Evolutionary conservation across 495 filamentous ascomycete species (phyloP).

Genomic region (Daldinia vernicosa): DNA sequence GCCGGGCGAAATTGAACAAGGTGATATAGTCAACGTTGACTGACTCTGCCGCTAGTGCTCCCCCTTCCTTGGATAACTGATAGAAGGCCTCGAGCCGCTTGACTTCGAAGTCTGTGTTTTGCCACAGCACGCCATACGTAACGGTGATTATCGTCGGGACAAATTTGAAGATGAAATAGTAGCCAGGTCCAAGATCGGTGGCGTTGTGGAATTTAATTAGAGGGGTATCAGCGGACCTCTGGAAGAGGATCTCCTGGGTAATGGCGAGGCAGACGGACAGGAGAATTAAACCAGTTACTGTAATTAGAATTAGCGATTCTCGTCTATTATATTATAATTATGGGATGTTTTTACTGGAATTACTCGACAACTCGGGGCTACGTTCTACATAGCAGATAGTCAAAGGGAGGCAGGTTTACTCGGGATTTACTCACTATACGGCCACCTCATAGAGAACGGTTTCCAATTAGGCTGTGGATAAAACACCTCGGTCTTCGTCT

Average conservation of each 20-base stretch:
- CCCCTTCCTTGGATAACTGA: slow-evolving; percentile 71
- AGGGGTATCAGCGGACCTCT: slow-evolving; percentile 56
- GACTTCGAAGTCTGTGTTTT: slow-evolving; percentile 77
- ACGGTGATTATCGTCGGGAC: slow-evolving; percentile 74
- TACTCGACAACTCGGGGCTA: background rate
- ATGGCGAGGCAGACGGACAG: slow-evolving; percentile 65
- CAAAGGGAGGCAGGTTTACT: background rate
- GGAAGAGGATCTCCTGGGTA: slow-evolving; percentile 68
- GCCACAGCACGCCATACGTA: slow-evolving; percentile 77
- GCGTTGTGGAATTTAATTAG: slow-evolving; percentile 63
- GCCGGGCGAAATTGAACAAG: slow-evolving; percentile 68
- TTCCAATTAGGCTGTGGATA: slow-evolving; percentile 75
- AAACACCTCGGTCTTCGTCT: slow-evolving; percentile 54
- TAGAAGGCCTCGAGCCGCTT: slow-evolving; percentile 79
- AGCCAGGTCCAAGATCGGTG: slow-evolving; percentile 56
- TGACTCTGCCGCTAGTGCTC: slow-evolving; percentile 70
- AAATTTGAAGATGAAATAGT: slow-evolving; percentile 78
- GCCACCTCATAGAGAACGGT: slow-evolving; percentile 73
- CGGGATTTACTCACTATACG: slow-evolving; percentile 57
- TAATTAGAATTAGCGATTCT: slow-evolving; percentile 2
- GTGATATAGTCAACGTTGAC: slow-evolving; percentile 79
- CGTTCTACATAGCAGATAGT: background rate
- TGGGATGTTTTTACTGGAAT: too few species aligned
- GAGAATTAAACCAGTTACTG: slow-evolving; percentile 54
- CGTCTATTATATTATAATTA: too few species aligned